Evolutionary conservation across 2,329 filamentous ascomycete genomes (phyloP).

Genomic region (Monilinia aucupariae): DNA sequence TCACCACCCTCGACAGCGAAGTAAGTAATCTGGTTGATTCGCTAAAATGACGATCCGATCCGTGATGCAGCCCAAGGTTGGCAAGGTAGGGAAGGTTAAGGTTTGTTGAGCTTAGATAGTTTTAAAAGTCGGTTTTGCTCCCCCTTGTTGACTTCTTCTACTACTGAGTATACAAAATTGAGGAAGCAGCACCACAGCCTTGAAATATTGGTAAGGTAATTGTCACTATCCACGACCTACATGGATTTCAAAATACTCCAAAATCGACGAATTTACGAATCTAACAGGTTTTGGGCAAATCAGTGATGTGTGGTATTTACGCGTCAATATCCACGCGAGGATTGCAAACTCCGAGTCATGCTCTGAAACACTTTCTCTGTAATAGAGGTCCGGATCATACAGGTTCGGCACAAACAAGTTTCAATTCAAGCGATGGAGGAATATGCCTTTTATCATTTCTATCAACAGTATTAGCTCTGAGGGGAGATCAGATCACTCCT

Average conservation of each 20-base stretch:
- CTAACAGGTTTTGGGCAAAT: neutral
- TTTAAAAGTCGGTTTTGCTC: slow-evolving; percentile 1
- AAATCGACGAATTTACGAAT: neutral
- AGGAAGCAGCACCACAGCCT: slow-evolving; percentile 4
- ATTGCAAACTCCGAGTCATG: slow-evolving; percentile 33
- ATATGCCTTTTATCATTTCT: slow-evolving; percentile 55
- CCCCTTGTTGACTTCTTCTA: neutral
- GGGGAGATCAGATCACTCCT: slow-evolving; percentile 62
- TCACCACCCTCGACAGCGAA: slow-evolving; percentile 1
- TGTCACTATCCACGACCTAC: neutral
- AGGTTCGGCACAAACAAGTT: slow-evolving; percentile 39
- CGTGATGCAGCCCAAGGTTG: neutral
- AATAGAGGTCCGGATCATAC: slow-evolving; percentile 57
- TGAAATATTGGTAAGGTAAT: neutral
- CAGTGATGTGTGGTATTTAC: slow-evolving; percentile 57
- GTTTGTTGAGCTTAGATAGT: neutral
- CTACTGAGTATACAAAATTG: neutral
- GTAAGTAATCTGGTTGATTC: slow-evolving; percentile 10
- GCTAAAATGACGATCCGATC: slow-evolving; percentile 14
- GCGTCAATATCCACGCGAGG: slow-evolving; percentile 41
- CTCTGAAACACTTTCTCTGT: slow-evolving; percentile 43
- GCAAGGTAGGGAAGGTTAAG: neutral
- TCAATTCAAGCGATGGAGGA: slow-evolving; percentile 29
- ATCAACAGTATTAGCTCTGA: slow-evolving; percentile 86
- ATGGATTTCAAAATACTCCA: neutral